phyloP scores from a whole-genome alignment of 257 asterid species.

The Solanum chilense region DNA sequence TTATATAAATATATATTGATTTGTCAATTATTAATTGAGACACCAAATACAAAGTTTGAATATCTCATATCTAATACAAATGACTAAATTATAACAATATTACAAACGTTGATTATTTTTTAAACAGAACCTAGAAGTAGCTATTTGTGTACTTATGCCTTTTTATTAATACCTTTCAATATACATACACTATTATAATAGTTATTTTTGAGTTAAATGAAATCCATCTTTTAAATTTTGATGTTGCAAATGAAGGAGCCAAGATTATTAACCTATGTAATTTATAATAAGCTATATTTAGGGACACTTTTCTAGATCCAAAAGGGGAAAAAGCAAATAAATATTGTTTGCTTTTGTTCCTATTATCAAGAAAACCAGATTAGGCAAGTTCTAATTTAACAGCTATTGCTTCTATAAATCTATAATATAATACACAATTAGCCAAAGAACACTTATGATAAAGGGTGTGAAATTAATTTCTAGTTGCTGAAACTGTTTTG shows the following conservation, averaged over 20 bases:
- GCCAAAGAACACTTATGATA: neutral
- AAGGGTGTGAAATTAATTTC: neutral
- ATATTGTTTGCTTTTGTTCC: neutral
- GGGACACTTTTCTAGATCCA: neutral
- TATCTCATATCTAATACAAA: neutral
- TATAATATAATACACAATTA: too few species aligned
- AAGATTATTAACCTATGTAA: neutral
- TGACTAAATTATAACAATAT: neutral
- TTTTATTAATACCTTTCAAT: neutral
- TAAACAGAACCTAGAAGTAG: neutral
- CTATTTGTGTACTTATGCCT: neutral
- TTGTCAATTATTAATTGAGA: too few species aligned
- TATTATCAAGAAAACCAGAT: neutral
- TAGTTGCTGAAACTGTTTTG: neutral
- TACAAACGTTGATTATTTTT: neutral
- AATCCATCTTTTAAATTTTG: neutral
- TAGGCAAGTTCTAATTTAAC: neutral
- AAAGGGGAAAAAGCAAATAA: neutral
- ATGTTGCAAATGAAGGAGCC: neutral
- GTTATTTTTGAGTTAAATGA: neutral
- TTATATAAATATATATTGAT: too few species aligned
- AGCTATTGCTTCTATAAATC: neutral
- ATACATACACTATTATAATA: neutral
- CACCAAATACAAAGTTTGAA: neutral
- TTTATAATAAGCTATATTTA: neutral